These are phyloP conservation scores for Neoboletus brunneissimus DNA, from an alignment of 768 basidiomycete genomes.

Conservation along the genomic window DNA sequence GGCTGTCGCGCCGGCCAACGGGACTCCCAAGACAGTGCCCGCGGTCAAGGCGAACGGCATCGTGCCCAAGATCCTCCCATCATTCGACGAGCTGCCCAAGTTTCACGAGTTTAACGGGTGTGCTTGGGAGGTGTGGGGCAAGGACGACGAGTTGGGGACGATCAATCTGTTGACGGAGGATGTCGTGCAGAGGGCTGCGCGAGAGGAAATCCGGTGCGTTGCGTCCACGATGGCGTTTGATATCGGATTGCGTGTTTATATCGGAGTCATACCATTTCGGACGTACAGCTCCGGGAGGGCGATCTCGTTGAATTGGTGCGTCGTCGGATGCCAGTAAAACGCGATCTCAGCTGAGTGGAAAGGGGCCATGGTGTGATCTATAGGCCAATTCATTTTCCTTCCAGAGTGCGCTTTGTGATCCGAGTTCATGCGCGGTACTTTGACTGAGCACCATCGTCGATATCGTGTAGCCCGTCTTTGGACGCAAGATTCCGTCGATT, in stretches of 20 bases:
- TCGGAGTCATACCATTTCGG: not conserved
- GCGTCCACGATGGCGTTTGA: not conserved
- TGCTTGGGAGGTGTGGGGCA: constrained; percentile 69
- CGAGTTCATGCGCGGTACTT: not conserved
- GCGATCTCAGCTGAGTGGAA: constrained; percentile 1
- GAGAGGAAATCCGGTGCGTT: constrained; percentile 56
- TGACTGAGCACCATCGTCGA: not conserved
- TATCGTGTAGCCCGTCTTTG: constrained; percentile 50
- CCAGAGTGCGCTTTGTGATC: constrained; percentile 41
- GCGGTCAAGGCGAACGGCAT: constrained; percentile 5
- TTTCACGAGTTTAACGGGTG: constrained; percentile 50
- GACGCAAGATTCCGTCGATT: constrained; percentile 51
- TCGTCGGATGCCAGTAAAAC: not conserved
- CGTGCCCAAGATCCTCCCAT: constrained; percentile 34
- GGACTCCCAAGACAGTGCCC: not conserved
- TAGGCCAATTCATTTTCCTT: constrained; percentile 69
- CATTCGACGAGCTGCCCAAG: constrained; percentile 48
- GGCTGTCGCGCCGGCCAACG: not conserved
- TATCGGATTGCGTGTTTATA: not conserved
- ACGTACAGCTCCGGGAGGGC: constrained; percentile 47
- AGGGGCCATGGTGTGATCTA: not conserved
- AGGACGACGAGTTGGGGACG: constrained; percentile 63
- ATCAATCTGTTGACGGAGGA: constrained; percentile 62
- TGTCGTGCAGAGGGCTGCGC: constrained; percentile 55
- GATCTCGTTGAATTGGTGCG: constrained; percentile 63